phyloP scores from a whole-genome alignment of 2,329 filamentous ascomycete genomes.

The Herpotrichia juniperi region DNA sequence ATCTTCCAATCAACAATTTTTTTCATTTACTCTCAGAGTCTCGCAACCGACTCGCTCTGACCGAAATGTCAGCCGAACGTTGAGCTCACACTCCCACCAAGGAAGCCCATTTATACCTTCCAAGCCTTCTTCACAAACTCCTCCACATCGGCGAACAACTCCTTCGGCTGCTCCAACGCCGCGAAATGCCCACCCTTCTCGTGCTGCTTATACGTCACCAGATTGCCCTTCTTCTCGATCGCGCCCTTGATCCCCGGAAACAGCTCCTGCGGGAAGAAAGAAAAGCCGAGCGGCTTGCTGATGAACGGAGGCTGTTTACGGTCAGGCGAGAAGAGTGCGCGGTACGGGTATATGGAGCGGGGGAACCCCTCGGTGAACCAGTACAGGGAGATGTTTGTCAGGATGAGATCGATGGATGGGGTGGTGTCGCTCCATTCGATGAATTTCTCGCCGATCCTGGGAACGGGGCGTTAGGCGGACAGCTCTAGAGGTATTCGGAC shows the following conservation, averaged over 20 bases:
- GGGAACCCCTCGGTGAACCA: conserved; percentile 61
- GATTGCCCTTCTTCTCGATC: conserved; percentile 43
- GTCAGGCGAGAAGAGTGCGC: conserved; percentile 24
- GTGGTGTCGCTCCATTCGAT: conserved; percentile 59
- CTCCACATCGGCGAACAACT: conserved; percentile 53
- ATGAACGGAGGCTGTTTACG: conserved; percentile 1
- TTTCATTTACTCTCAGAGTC: too few relatives aligned
- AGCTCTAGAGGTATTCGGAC: neutral
- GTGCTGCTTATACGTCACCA: conserved; percentile 48
- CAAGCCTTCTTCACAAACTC: conserved; percentile 49
- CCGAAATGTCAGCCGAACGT: too few relatives aligned
- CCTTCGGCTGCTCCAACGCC: conserved; percentile 52
- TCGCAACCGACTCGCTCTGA: too few relatives aligned
- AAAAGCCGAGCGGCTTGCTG: conserved; percentile 52
- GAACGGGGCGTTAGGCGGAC: conserved; percentile 6
- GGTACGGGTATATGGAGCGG: conserved; percentile 58
- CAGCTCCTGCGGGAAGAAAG: conserved; percentile 53
- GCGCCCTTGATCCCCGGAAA: conserved; percentile 45
- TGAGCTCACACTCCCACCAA: too few relatives aligned
- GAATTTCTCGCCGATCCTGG: conserved; percentile 63
- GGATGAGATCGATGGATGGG: conserved; percentile 53
- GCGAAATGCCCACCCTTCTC: conserved; percentile 62
- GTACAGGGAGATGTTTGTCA: conserved; percentile 61
- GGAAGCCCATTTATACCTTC: conserved; percentile 29
- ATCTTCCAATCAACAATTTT: too few relatives aligned